phyloP scores from a whole-genome alignment of 176 grass and related monocot genomes.

The Tillandsia fasciculata region DNA sequence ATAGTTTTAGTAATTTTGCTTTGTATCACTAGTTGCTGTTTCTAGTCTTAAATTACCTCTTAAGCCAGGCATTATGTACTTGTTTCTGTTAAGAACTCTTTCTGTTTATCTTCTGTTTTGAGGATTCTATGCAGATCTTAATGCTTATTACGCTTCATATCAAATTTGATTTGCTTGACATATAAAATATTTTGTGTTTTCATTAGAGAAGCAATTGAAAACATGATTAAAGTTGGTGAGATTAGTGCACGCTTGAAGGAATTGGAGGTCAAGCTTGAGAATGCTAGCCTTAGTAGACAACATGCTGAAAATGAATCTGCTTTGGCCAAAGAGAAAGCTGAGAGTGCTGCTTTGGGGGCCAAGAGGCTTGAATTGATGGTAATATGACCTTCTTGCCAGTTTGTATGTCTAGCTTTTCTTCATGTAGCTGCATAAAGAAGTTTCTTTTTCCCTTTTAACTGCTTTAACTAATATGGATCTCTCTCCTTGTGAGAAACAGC shows the following conservation, averaged over 20 bases:
- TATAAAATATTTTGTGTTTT: constrained; percentile 24
- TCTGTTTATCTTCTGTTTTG: neutral
- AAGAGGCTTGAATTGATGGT: constrained; percentile 81
- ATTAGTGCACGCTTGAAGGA: constrained; percentile 67
- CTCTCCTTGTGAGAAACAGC: constrained; percentile 32
- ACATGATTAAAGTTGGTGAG: constrained; percentile 69
- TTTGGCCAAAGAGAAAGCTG: constrained; percentile 64
- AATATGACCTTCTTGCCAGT: neutral
- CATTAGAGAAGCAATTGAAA: constrained; percentile 70
- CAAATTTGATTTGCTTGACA: too few relatives aligned
- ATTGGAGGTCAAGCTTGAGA: constrained; percentile 62
- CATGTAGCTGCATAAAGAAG: too few relatives aligned
- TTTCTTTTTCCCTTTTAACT: too few relatives aligned
- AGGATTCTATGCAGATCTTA: neutral
- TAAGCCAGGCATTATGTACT: neutral
- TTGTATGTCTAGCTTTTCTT: too few relatives aligned
- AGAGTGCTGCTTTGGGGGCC: constrained; percentile 49
- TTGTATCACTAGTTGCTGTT: constrained; percentile 1
- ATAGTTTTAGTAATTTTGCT: constrained; percentile 2
- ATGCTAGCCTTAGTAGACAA: constrained; percentile 64
- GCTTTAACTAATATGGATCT: constrained; percentile 20
- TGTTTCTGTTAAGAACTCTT: neutral
- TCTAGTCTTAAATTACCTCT: neutral
- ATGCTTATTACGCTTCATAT: neutral
- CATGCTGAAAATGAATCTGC: constrained; percentile 62